A percentile compares a stretch with the other conserved stretches of the same genome.
These are phyloP conservation scores for Paraphaeosphaeria minitans DNA, from an alignment of 2,329 filamentous ascomycete species.

Conservation along the genomic window DNA sequence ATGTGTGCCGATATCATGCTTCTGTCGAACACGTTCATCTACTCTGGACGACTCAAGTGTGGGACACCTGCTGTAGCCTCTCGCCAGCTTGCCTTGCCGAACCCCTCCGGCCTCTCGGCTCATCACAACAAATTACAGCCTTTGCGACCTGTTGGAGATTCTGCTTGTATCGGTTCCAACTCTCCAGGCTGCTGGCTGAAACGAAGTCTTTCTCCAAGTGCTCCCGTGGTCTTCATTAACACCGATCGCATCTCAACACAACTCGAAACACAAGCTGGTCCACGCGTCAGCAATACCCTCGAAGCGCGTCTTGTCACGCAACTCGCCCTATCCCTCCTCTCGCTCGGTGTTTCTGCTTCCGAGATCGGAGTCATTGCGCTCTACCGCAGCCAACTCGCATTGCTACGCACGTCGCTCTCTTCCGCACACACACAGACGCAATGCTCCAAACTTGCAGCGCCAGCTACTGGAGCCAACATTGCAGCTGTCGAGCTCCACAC, in stretches of 20 bases:
- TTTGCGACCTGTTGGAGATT: constrained; percentile 12
- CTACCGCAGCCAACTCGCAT: constrained; percentile 87
- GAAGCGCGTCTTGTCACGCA: constrained; percentile 80
- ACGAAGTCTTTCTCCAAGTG: constrained; percentile 69
- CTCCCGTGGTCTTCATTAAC: constrained; percentile 85
- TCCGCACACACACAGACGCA: constrained; percentile 51
- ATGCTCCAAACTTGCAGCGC: constrained; percentile 50
- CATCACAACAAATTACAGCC: constrained; percentile 38
- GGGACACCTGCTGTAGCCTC: constrained; percentile 77
- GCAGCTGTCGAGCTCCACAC: constrained; percentile 87
- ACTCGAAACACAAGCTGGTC: constrained; percentile 73
- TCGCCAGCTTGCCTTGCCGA: constrained; percentile 70
- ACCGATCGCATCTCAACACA: constrained; percentile 74
- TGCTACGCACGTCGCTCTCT: constrained; percentile 76
- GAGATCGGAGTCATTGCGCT: constrained; percentile 96
- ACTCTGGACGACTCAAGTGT: constrained; percentile 87
- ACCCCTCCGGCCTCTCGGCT: constrained; percentile 35
- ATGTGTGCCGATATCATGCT: constrained; percentile 99
- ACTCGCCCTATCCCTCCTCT: constrained; percentile 78
- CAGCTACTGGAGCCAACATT: constrained; percentile 18
- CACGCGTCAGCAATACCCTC: constrained; percentile 84
- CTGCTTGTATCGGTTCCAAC: constrained; percentile 58
- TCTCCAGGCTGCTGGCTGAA: constrained; percentile 72
- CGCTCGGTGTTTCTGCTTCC: constrained; percentile 71
- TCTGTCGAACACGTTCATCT: constrained; percentile 90